Evolutionary conservation across 305 asterid species (phyloP).

Genomic region (Solanum hybrid): DNA sequence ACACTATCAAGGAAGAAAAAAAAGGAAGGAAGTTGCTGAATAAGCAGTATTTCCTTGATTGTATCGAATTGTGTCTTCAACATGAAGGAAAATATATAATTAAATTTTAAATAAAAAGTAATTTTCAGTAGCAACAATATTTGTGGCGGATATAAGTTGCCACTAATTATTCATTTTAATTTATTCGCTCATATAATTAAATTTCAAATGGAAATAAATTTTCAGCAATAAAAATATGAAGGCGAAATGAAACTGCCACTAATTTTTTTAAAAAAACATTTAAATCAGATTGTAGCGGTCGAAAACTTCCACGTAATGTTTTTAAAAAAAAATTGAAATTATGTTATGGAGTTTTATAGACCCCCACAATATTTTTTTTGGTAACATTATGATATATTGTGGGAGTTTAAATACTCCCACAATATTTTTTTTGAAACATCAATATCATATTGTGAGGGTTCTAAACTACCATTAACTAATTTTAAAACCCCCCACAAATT

Average conservation of each 20-base stretch:
- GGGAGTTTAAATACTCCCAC: neutral
- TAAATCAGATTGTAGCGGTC: neutral
- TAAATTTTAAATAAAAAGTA: neutral
- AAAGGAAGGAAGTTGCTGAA: too few relatives aligned
- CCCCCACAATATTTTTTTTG: neutral
- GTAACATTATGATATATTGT: neutral
- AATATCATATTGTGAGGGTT: neutral
- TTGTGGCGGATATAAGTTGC: neutral
- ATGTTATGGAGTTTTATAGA: neutral
- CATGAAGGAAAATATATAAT: neutral
- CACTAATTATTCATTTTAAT: neutral
- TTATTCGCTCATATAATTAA: neutral
- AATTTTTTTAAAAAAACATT: neutral
- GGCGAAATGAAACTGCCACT: neutral
- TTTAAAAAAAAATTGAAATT: neutral
- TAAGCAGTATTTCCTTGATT: too few relatives aligned
- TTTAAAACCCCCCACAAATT: neutral
- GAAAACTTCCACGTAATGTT: neutral
- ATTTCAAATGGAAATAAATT: neutral
- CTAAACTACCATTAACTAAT: neutral
- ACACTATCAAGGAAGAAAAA: too few relatives aligned
- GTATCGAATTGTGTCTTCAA: too few relatives aligned
- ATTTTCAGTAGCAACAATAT: neutral
- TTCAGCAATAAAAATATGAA: neutral
- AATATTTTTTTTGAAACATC: neutral